These are phyloP conservation scores for Nematocida homosporus DNA, from an alignment of 371 early-diverging fungal genomes.

Conservation along the genomic window DNA sequence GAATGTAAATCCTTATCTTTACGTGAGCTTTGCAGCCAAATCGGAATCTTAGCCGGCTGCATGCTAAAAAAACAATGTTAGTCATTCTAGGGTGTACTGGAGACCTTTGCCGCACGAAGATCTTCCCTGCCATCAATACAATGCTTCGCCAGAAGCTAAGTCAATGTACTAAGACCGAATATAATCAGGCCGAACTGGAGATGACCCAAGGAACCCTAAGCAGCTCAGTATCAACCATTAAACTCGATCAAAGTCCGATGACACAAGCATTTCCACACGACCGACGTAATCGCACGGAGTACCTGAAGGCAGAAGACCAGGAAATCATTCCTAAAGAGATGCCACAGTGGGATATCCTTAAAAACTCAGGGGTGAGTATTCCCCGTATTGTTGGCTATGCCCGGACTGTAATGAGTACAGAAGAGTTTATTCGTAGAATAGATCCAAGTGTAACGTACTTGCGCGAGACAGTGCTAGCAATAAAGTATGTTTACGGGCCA, in stretches of 20 bases:
- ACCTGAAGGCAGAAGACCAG: constrained; percentile 63
- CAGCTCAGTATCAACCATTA: constrained; percentile 35
- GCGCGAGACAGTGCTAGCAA: constrained; percentile 72
- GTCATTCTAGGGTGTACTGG: constrained; percentile 68
- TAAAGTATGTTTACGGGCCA: constrained; percentile 78
- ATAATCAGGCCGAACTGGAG: constrained; percentile 16
- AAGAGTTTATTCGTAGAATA: constrained; percentile 75
- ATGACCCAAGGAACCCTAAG: constrained; percentile 18
- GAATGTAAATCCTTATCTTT: not conserved
- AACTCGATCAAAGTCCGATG: constrained; percentile 40
- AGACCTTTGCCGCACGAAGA: constrained; percentile 73
- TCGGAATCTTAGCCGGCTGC: no score
- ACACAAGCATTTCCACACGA: constrained; percentile 32
- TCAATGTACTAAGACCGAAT: not conserved
- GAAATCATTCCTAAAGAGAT: constrained; percentile 73
- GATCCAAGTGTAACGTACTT: constrained; percentile 70
- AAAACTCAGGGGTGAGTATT: constrained; percentile 25
- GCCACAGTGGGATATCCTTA: constrained; percentile 53
- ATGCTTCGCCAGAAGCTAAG: constrained; percentile 20
- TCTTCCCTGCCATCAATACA: constrained; percentile 80
- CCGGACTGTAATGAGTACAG: constrained; percentile 74
- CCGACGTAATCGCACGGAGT: not conserved
- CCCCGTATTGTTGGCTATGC: constrained; percentile 84
- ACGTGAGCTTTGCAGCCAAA: no score
- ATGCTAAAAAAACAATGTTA: constrained; percentile 42